These are phyloP conservation scores for Vanilla planifolia DNA, from an alignment of 106 monocot genomes.

Conservation along the genomic window DNA sequence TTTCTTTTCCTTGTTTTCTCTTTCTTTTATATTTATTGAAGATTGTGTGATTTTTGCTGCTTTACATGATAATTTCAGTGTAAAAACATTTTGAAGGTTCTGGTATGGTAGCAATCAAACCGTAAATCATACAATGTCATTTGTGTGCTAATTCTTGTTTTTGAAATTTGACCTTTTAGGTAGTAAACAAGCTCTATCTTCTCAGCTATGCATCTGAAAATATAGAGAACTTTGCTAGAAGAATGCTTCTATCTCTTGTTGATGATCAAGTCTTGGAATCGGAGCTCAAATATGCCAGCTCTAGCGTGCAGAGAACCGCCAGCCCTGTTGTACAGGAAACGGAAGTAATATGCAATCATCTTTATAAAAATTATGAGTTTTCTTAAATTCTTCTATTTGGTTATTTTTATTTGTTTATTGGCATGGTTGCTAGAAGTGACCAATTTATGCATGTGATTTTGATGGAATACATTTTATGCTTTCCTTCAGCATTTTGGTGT, in stretches of 20 bases:
- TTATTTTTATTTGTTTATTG: neutral
- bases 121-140: neutral
- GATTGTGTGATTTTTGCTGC: neutral
- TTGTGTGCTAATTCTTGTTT: constrained; percentile 6
- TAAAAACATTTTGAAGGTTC: neutral
- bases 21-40: neutral
- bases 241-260: constrained; percentile 56
- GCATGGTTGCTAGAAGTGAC: neutral
- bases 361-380: neutral
- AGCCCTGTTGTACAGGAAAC: constrained; percentile 22
- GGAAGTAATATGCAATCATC: constrained; percentile 43
- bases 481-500: no score
- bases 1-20: neutral
- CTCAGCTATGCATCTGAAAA: constrained; percentile 64
- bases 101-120: neutral
- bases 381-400: neutral
- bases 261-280: constrained; percentile 42
- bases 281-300: constrained; percentile 13
- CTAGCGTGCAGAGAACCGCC: constrained; percentile 24
- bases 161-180: constrained; percentile 31
- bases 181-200: constrained; percentile 81
- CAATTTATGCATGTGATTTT: no score
- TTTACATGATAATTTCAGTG: neutral
- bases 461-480: no score
- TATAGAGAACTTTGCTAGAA: constrained; percentile 81